Evolutionary conservation across 2,329 filamentous ascomycete species (phyloP).

Genomic region (Diaporthe eres): DNA sequence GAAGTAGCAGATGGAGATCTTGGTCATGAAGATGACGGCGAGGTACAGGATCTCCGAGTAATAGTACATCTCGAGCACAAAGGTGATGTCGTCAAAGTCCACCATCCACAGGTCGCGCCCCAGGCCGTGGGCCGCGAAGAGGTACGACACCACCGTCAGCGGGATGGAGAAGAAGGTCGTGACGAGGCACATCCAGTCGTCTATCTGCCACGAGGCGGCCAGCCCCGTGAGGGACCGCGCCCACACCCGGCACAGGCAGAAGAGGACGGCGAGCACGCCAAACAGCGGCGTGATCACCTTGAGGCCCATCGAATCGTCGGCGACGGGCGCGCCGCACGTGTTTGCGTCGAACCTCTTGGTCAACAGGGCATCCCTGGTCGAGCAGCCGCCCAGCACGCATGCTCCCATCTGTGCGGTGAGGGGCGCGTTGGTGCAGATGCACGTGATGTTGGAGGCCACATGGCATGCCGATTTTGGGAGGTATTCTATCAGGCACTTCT

Average conservation of each 20-base stretch:
- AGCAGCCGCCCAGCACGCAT: conserved; percentile 15
- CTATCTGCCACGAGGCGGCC: conserved; percentile 20
- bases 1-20: conserved; percentile 31
- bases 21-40: conserved; percentile 20
- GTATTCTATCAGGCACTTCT: background rate
- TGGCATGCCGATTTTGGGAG: conserved; percentile 15
- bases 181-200: conserved; percentile 24
- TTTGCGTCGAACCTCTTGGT: conserved; percentile 19
- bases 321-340: background rate
- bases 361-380: conserved; percentile 15
- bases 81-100: conserved; percentile 17
- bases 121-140: conserved; percentile 21
- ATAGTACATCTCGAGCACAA: conserved; percentile 32
- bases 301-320: conserved; percentile 18
- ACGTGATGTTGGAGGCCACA: conserved; percentile 25
- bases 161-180: conserved; percentile 20
- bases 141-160: conserved; percentile 28
- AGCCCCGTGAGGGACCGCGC: conserved; percentile 26
- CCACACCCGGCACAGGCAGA: conserved; percentile 27
- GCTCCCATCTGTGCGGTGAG: conserved; percentile 12
- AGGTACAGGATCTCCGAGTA: conserved; percentile 13
- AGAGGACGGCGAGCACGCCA: conserved; percentile 25
- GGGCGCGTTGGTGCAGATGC: conserved; percentile 18
- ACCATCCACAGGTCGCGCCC: conserved; percentile 2
- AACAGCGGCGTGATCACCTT: conserved; percentile 30